Evolutionary conservation across 2,329 filamentous ascomycete species (phyloP).

Genomic region (Raffaelea ambrosiae): DNA sequence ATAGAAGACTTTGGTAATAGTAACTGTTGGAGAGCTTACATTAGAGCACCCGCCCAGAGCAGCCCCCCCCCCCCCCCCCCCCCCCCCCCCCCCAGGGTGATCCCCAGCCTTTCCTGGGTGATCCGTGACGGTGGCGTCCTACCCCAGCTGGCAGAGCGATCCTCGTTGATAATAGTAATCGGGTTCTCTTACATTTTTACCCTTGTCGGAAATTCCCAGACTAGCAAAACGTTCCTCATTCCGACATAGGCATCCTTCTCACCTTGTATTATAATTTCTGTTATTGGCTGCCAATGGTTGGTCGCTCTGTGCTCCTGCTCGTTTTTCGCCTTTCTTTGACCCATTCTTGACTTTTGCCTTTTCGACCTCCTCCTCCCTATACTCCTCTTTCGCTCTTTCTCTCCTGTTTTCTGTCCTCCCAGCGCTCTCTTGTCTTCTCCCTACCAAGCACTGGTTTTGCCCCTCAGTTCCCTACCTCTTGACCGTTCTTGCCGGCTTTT

Average conservation of each 20-base stretch:
- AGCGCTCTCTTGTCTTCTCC: neutral
- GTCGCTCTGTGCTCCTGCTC: neutral
- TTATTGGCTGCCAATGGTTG: neutral
- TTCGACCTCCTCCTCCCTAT: neutral
- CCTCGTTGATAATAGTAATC: no score
- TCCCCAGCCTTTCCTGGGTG: no score
- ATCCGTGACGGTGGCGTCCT: no score
- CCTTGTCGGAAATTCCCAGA: no score
- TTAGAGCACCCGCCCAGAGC: no score
- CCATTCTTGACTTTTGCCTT: neutral
- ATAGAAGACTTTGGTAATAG: no score
- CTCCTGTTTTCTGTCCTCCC: neutral
- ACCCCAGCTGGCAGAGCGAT: no score
- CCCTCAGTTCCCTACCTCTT: neutral
- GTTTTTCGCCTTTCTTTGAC: neutral
- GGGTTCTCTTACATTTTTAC: no score
- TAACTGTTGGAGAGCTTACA: no score
- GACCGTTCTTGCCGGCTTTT: neutral
- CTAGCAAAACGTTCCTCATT: no score
- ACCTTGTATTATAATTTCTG: neutral
- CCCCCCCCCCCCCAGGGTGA: no score
- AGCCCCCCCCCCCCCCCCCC: no score
- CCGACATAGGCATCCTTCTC: neutral
- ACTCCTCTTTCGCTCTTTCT: neutral
- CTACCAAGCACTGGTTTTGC: neutral